phyloP scores from a whole-genome alignment of 768 basidiomycete species.

The Lyophyllum shimeji region DNA sequence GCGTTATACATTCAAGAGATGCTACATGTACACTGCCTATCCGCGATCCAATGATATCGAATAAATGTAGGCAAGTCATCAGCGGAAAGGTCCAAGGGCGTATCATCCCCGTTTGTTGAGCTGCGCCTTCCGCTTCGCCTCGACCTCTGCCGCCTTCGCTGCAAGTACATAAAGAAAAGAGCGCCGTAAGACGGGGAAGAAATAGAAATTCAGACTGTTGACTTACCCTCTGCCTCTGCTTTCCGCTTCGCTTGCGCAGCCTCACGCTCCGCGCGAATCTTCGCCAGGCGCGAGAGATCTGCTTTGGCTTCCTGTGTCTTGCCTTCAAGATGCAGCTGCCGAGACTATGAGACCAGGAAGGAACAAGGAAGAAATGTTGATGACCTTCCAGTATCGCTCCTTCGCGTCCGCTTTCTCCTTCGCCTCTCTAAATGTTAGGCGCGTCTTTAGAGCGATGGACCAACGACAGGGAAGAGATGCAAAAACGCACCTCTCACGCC shows the following conservation, averaged over 20 bases:
- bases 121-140: slow-evolving; percentile 58
- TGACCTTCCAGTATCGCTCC: slow-evolving; percentile 84
- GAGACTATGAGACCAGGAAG: neutral
- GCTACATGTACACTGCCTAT: neutral
- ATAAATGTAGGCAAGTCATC: neutral
- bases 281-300: slow-evolving; percentile 82
- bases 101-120: slow-evolving; percentile 16
- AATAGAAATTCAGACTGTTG: neutral
- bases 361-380: neutral
- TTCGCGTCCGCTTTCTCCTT: slow-evolving; percentile 92
- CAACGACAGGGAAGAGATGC: neutral
- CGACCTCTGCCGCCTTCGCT: slow-evolving; percentile 68
- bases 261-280: slow-evolving; percentile 86
- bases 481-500: slow-evolving; percentile 59
- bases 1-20: neutral
- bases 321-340: slow-evolving; percentile 69
- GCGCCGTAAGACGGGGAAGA: neutral
- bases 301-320: slow-evolving; percentile 91
- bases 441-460: neutral
- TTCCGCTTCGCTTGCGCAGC: slow-evolving; percentile 84
- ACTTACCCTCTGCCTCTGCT: slow-evolving; percentile 83
- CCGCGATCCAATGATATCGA: neutral
- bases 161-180: neutral
- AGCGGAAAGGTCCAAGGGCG: neutral
- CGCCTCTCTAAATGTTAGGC: slow-evolving; percentile 60